Conservation (phyloP, 768 basidiomycete species). For the Xanthoconium purpureum region DNA sequence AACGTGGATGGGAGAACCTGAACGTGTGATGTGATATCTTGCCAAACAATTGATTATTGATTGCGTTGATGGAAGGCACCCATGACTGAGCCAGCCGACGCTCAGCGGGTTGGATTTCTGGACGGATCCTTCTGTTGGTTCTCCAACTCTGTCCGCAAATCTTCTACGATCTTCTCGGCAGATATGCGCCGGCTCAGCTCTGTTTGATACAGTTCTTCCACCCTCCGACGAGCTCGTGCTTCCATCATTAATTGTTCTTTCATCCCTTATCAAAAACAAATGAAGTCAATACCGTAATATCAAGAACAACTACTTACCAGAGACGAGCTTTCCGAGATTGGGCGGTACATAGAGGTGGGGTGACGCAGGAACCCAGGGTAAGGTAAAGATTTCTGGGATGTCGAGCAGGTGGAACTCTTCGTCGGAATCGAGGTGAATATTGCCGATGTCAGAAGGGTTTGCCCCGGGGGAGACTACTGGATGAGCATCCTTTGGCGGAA, state of each 20-base stretch:
- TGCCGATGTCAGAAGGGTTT: neutral
- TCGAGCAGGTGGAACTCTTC: slow-evolving; percentile 36
- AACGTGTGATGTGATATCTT: neutral
- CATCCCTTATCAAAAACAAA: slow-evolving; percentile 26
- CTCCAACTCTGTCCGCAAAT: slow-evolving; percentile 13
- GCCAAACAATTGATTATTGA: neutral
- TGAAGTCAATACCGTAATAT: neutral
- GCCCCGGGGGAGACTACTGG: neutral
- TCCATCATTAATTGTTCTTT: slow-evolving; percentile 32
- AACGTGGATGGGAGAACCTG: neutral
- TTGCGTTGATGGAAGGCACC: too few relatives aligned
- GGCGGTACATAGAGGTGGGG: slow-evolving; percentile 35
- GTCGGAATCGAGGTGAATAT: slow-evolving; percentile 2
- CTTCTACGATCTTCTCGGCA: slow-evolving; percentile 27
- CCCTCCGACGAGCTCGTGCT: slow-evolving; percentile 31
- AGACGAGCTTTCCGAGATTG: slow-evolving; percentile 33
- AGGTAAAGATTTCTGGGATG: slow-evolving; percentile 29
- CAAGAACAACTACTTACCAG: slow-evolving; percentile 24
- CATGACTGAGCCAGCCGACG: neutral
- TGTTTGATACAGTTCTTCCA: slow-evolving; percentile 31
- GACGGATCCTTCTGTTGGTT: neutral
- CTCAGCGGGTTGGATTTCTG: neutral
- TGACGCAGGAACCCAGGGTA: slow-evolving; percentile 34
- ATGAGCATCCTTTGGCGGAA: neutral
- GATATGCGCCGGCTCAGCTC: slow-evolving; percentile 32